These are phyloP conservation scores for Fusarium albidum DNA, from an alignment of 2,329 filamentous ascomycete genomes.

Conservation along the genomic window DNA sequence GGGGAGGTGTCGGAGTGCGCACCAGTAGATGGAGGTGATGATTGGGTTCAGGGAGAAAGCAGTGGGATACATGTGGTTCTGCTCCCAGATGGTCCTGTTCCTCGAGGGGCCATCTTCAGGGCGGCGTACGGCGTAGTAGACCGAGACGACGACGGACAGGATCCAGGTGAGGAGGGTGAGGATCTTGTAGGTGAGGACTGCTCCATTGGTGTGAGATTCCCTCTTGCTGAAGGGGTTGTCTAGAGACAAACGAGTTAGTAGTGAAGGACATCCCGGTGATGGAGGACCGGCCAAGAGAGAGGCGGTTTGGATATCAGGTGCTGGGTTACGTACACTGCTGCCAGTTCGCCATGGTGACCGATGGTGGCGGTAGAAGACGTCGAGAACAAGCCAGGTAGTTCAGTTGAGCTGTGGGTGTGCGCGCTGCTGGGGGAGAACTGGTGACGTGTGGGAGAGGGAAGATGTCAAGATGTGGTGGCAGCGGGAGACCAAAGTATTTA, in stretches of 20 bases:
- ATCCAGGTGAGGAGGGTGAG: slow-evolving; percentile 79
- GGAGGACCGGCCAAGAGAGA: background rate
- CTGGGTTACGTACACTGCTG: slow-evolving; percentile 38
- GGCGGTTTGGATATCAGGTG: background rate
- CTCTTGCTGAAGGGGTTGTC: slow-evolving; percentile 81
- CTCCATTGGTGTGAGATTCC: slow-evolving; percentile 68
- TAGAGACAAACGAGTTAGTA: slow-evolving; percentile 43
- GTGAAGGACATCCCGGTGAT: background rate
- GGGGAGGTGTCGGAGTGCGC: slow-evolving; percentile 25
- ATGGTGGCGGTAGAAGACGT: slow-evolving; percentile 1
- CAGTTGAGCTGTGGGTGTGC: slow-evolving; percentile 7
- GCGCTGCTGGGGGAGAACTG: slow-evolving; percentile 10
- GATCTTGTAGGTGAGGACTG: slow-evolving; percentile 78
- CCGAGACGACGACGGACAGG: slow-evolving; percentile 72
- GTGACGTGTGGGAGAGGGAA: slow-evolving; percentile 10
- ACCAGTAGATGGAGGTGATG: slow-evolving; percentile 80
- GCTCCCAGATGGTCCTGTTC: slow-evolving; percentile 75
- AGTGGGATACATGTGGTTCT: slow-evolving; percentile 72
- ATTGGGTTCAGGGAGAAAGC: slow-evolving; percentile 78
- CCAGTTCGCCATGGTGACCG: slow-evolving; percentile 42
- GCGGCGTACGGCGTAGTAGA: slow-evolving; percentile 76
- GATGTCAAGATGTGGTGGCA: slow-evolving; percentile 4
- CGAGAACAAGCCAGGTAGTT: background rate
- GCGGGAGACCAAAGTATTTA: slow-evolving; percentile 37
- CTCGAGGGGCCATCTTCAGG: slow-evolving; percentile 69